Conservation (phyloP, 345 rosid species). For the Capsella bursapastoris region DNA sequence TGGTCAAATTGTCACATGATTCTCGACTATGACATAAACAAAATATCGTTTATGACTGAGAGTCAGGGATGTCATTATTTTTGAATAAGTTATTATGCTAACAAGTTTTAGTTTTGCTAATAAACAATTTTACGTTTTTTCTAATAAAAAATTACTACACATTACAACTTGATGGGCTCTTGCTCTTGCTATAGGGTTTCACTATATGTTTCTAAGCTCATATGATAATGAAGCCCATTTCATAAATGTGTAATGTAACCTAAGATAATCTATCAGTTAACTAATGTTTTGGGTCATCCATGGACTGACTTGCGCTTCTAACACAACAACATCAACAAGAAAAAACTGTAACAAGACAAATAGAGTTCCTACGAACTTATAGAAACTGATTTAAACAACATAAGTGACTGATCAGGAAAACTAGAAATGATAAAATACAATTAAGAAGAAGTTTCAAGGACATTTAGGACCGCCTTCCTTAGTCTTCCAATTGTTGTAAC, state of each 20-base stretch:
- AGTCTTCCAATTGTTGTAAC: slow-evolving; percentile 78
- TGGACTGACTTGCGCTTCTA: neutral
- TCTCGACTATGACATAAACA: neutral
- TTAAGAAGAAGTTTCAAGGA: slow-evolving; percentile 37
- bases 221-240: neutral
- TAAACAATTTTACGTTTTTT: neutral
- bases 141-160: neutral
- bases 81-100: neutral
- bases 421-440: neutral
- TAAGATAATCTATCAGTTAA: neutral
- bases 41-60: neutral
- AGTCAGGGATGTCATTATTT: neutral
- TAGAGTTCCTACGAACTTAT: neutral
- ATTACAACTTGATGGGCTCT: neutral
- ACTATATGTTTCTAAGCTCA: neutral
- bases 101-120: neutral
- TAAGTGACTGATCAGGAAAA: neutral
- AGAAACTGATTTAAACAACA: neutral
- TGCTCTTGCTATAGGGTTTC: neutral
- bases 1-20: neutral
- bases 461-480: slow-evolving; percentile 76
- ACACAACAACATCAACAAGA: neutral
- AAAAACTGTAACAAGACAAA: neutral
- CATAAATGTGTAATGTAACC: neutral
- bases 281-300: neutral